These are phyloP conservation scores for Saccharomyces hybrid DNA, from an alignment of 1,139 yeast genomes.

Conservation along the genomic window DNA sequence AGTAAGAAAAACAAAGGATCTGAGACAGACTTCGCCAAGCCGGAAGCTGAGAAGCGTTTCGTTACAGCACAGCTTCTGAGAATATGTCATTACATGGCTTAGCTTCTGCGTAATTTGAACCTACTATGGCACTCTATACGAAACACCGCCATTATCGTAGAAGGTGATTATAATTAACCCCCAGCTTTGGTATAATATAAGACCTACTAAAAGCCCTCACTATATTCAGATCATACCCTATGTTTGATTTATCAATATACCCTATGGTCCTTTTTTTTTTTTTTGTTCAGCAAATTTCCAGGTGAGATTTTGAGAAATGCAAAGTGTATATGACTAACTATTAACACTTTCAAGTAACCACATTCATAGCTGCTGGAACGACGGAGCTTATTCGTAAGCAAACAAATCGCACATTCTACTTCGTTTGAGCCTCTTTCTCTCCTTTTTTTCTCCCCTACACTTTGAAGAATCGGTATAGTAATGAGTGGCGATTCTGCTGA, in stretches of 20 bases:
- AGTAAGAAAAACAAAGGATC: not conserved
- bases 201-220: not conserved
- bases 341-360: not conserved
- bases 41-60: not conserved
- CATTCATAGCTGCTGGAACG: not conserved
- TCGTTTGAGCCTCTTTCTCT: not conserved
- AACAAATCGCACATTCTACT: not conserved
- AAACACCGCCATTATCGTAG: not conserved
- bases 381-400: not conserved
- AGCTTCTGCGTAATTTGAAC: not conserved
- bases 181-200: not conserved
- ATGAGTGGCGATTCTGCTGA: conserved; percentile 30
- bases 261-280: not conserved
- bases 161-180: not conserved
- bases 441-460: not conserved
- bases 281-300: not conserved
- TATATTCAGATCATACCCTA: not conserved
- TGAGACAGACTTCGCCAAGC: not conserved
- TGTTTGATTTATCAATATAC: not conserved
- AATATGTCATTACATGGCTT: not conserved
- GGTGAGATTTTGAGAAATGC: not conserved
- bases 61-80: not conserved
- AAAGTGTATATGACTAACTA: not conserved
- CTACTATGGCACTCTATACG: not conserved
- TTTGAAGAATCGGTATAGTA: not conserved